phyloP scores from a whole-genome alignment of 2,329 filamentous ascomycete genomes.

The Phyllosticta capitalensis region DNA sequence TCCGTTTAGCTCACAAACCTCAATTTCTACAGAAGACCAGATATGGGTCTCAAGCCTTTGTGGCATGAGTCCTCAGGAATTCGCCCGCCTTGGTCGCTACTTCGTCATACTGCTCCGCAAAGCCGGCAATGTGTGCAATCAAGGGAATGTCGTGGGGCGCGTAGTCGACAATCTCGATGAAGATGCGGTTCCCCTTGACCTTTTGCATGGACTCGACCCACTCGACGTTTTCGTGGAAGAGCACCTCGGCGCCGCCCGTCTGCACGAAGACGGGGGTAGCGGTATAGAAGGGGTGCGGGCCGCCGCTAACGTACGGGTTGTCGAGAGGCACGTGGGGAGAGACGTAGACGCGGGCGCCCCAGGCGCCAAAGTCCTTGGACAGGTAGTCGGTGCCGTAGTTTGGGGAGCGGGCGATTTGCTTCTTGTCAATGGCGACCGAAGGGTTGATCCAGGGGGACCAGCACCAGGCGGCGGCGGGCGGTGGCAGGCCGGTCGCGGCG shows the following conservation, averaged over 20 bases:
- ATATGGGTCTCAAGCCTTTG: neutral
- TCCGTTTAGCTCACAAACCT: neutral
- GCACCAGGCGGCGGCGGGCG: constrained; percentile 31
- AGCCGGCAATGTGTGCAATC: constrained; percentile 33
- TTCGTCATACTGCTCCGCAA: constrained; percentile 28
- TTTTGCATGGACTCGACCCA: constrained; percentile 30
- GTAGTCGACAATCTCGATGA: constrained; percentile 27
- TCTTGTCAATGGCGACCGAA: constrained; percentile 17
- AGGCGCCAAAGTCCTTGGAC: constrained; percentile 27
- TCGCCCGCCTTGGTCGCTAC: constrained; percentile 30
- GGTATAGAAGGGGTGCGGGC: constrained; percentile 30
- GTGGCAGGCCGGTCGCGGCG: constrained; percentile 20
- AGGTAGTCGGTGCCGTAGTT: constrained; percentile 36
- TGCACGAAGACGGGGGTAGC: constrained; percentile 34
- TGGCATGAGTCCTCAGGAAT: constrained; percentile 15
- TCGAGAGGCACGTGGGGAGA: constrained; percentile 11
- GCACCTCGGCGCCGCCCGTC: constrained; percentile 32
- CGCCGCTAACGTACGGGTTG: constrained; percentile 31
- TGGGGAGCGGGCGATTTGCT: constrained; percentile 21
- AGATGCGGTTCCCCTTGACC: constrained; percentile 32
- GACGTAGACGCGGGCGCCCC: constrained; percentile 33
- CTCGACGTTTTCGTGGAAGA: constrained; percentile 32
- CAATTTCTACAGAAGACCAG: neutral
- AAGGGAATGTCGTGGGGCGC: constrained; percentile 40
- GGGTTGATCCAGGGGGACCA: constrained; percentile 38